phyloP scores from a whole-genome alignment of 2,329 filamentous ascomycete species.

The Penicillium sclerotigenum region DNA sequence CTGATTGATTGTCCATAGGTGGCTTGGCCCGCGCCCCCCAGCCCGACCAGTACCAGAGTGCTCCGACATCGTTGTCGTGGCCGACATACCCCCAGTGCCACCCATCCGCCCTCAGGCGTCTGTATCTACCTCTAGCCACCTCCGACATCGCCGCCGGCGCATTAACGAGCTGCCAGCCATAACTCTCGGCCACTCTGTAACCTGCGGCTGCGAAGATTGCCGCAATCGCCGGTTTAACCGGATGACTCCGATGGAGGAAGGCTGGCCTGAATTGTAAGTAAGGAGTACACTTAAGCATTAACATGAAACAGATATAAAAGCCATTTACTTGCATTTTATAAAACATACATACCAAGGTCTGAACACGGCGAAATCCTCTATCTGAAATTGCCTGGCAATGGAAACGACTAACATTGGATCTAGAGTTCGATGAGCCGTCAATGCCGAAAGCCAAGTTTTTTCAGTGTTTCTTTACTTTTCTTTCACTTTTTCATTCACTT shows the following conservation, averaged over 20 bases:
- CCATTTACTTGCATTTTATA: background rate
- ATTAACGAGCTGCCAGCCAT: background rate
- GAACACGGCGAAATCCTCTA: background rate
- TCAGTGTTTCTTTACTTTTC: background rate
- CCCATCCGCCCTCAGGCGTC: background rate
- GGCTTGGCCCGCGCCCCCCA: background rate
- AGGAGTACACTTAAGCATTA: background rate
- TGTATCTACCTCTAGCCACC: background rate
- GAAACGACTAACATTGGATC: background rate
- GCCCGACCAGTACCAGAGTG: background rate
- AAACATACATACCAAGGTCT: background rate
- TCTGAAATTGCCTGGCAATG: background rate
- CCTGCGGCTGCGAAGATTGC: background rate
- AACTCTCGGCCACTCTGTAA: background rate
- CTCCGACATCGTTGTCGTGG: background rate
- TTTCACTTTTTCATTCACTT: background rate
- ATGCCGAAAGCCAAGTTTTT: background rate
- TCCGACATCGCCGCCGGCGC: background rate
- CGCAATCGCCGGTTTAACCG: background rate
- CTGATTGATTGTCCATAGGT: background rate
- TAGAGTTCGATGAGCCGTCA: background rate
- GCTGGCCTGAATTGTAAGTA: background rate
- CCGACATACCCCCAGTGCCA: background rate
- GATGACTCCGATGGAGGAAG: background rate
- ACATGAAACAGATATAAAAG: background rate